phyloP scores from a whole-genome alignment of 108 stramenopile genomes.

The Cyclotella baltica region DNA sequence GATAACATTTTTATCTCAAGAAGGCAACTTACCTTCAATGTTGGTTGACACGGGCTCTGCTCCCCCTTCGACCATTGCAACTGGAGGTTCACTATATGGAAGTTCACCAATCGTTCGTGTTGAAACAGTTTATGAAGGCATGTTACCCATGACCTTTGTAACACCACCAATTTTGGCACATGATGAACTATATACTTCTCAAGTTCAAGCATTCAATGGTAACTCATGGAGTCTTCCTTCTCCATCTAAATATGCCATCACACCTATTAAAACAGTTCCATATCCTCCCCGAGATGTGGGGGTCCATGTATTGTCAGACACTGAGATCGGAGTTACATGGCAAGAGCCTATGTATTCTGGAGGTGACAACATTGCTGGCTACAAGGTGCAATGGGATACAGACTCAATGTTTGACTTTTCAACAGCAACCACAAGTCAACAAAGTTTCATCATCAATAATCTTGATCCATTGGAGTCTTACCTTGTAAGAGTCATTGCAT shows the following conservation, averaged over 20 bases:
- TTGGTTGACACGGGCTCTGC: conserved; percentile 54
- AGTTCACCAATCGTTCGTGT: conserved; percentile 42
- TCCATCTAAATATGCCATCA: conserved; percentile 25
- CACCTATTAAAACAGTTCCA: conserved; percentile 34
- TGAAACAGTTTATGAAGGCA: conserved; percentile 33
- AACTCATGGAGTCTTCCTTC: conserved; percentile 34
- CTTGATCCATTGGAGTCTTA: conserved; percentile 65
- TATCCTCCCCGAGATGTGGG: conserved; percentile 37
- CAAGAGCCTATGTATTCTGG: conserved; percentile 40
- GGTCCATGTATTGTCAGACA: conserved; percentile 44
- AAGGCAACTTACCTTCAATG: conserved; percentile 52
- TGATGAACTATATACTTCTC: conserved; percentile 54
- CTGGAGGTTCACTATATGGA: conserved; percentile 46
- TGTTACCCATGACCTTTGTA: conserved; percentile 41
- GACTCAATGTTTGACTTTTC: conserved; percentile 45
- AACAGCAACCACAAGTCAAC: conserved; percentile 19
- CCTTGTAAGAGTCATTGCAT: conserved; percentile 66
- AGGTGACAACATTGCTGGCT: conserved; percentile 46
- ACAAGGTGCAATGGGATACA: conserved; percentile 55
- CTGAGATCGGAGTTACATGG: conserved; percentile 55
- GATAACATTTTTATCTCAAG: conserved; percentile 29
- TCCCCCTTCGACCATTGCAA: conserved; percentile 46
- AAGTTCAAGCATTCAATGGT: conserved; percentile 67
- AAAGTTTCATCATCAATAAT: conserved; percentile 53
- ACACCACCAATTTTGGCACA: conserved; percentile 51